These are phyloP conservation scores for Camellia japonica DNA, from an alignment of 148 eudicot genomes.

Conservation along the genomic window DNA sequence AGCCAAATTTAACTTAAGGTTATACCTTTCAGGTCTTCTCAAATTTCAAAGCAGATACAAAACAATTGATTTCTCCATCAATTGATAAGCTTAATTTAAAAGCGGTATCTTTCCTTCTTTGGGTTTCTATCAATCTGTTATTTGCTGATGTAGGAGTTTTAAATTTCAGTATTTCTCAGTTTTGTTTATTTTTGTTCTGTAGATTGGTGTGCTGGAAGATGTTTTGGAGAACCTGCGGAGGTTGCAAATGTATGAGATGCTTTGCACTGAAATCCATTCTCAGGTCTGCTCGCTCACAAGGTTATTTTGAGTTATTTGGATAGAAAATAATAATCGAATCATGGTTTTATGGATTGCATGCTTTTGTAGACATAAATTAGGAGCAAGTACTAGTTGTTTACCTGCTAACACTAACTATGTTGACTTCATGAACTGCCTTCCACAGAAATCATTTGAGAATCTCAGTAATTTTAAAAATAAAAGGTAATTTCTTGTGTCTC, in stretches of 20 bases:
- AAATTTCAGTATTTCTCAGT: not conserved
- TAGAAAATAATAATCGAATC: not conserved
- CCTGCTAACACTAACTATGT: conserved; percentile 4
- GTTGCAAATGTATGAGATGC: conserved; percentile 45
- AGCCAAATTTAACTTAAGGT: conserved; percentile 6
- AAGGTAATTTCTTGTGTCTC: conserved; percentile 43
- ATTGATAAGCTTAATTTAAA: conserved; percentile 42
- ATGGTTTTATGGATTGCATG: not conserved
- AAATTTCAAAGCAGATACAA: conserved; percentile 37
- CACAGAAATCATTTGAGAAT: conserved; percentile 46
- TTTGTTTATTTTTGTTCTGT: conserved; percentile 13
- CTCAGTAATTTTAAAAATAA: conserved; percentile 30
- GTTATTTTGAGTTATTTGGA: conserved; percentile 14
- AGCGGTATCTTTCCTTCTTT: conserved; percentile 44
- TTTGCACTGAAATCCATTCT: conserved; percentile 34
- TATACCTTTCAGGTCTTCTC: conserved; percentile 52
- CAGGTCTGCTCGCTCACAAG: conserved; percentile 50
- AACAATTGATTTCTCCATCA: conserved; percentile 40
- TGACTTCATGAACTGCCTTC: conserved; percentile 15
- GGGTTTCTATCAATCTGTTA: not conserved
- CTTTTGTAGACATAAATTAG: conserved; percentile 2
- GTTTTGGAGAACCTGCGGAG: conserved; percentile 46
- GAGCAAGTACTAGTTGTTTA: not conserved
- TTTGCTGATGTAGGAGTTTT: not conserved
- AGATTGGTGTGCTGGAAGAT: conserved; percentile 68